phyloP scores from a whole-genome alignment of 2,329 filamentous ascomycete genomes.

The Cladosporium austrohemisphaericum region DNA sequence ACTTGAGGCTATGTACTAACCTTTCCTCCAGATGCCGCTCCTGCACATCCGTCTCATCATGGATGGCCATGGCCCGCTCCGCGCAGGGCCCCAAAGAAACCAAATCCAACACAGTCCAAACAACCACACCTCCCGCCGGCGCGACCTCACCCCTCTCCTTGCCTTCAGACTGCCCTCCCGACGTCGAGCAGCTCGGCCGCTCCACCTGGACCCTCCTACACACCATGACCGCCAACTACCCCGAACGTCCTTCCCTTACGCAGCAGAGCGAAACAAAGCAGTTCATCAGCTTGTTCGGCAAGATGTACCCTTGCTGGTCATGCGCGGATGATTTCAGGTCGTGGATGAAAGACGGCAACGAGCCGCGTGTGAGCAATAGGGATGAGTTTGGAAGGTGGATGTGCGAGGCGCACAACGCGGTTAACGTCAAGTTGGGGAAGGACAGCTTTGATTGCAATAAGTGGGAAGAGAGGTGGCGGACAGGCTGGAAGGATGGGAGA shows the following conservation, averaged over 20 bases:
- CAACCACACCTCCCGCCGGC: conserved; percentile 36
- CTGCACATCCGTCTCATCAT: conserved; percentile 61
- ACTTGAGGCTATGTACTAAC: neutral
- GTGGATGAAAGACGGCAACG: conserved; percentile 70
- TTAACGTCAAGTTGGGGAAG: conserved; percentile 89
- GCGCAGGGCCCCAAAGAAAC: conserved; percentile 36
- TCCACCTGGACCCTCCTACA: conserved; percentile 92
- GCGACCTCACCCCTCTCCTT: conserved; percentile 30
- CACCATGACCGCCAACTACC: conserved; percentile 84
- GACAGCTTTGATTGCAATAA: conserved; percentile 78
- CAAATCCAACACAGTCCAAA: conserved; percentile 21
- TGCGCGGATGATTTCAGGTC: conserved; percentile 87
- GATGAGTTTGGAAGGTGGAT: conserved; percentile 78
- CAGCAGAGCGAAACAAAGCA: conserved; percentile 73
- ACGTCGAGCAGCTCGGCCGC: conserved; percentile 82
- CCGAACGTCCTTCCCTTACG: conserved; percentile 59
- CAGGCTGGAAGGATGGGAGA: conserved; percentile 72
- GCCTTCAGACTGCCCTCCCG: conserved; percentile 74
- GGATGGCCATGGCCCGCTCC: conserved; percentile 56
- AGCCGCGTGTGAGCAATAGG: conserved; percentile 56
- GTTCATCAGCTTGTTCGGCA: conserved; percentile 78
- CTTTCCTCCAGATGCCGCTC: conserved; percentile 59
- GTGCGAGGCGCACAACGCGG: conserved; percentile 81
- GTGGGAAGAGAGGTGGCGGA: conserved; percentile 95
- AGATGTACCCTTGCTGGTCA: conserved; percentile 90